Evolutionary conservation across 1,284 basidiomycete genomes (phyloP).

Genomic region (Malassezia nana): DNA sequence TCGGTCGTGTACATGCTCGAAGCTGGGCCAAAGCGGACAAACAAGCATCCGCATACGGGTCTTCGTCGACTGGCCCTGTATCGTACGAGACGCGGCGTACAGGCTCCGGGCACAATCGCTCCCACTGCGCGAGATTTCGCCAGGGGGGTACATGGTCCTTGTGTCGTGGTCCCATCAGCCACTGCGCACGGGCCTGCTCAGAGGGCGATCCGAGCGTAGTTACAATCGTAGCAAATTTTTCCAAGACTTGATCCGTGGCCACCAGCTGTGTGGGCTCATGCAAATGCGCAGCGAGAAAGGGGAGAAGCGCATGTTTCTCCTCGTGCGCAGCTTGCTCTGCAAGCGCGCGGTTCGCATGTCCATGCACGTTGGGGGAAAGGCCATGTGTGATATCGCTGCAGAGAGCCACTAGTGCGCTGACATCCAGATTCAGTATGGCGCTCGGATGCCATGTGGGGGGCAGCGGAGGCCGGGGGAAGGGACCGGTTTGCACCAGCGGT

Average conservation of each 20-base stretch:
- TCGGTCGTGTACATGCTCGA: not conserved
- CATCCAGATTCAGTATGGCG: slow-evolving; percentile 30
- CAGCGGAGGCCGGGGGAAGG: slow-evolving; percentile 19
- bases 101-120: not conserved
- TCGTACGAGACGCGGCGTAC: not conserved
- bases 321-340: slow-evolving; percentile 3
- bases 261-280: slow-evolving; percentile 1
- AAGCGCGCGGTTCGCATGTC: slow-evolving; percentile 9
- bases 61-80: not conserved
- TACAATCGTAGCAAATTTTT: slow-evolving; percentile 15
- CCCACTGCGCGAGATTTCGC: not conserved
- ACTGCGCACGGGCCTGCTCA: slow-evolving; percentile 9
- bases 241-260: slow-evolving; percentile 3
- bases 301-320: not conserved
- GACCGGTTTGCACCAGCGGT: slow-evolving; percentile 2
- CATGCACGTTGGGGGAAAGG: not conserved
- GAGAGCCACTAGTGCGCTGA: slow-evolving; percentile 36
- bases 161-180: not conserved
- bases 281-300: not conserved
- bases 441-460: slow-evolving; percentile 18
- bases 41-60: not conserved
- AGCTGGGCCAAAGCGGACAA: not conserved
- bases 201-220: not conserved
- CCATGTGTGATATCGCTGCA: slow-evolving; percentile 31
- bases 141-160: not conserved